These are phyloP conservation scores for Bremia lactucae DNA, from an alignment of 352 stramenopile genomes.

Conservation along the genomic window DNA sequence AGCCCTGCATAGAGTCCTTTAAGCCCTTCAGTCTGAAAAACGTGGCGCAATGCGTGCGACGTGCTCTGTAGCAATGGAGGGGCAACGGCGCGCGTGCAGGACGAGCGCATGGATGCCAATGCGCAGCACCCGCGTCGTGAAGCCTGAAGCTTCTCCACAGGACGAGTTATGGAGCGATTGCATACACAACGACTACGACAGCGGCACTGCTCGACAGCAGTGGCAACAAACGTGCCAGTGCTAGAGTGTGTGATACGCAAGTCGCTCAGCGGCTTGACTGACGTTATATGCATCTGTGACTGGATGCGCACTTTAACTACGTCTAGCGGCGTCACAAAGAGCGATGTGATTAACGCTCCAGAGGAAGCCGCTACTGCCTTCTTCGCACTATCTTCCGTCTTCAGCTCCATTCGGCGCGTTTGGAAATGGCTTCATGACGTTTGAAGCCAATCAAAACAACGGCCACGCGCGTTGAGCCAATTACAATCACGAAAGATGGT, in stretches of 20 bases:
- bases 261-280: conserved; percentile 8
- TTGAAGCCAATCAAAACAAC: conserved; percentile 16
- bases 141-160: conserved; percentile 28
- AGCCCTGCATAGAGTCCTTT: conserved; percentile 82
- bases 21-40: conserved; percentile 73
- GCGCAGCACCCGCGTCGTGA: conserved; percentile 11
- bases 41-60: conserved; percentile 57
- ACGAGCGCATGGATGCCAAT: conserved; percentile 30
- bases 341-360: conserved; percentile 60
- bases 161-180: conserved; percentile 39
- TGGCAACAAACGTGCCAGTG: conserved; percentile 8
- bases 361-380: conserved; percentile 59
- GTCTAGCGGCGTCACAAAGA: conserved; percentile 80
- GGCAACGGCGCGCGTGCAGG: conserved; percentile 27
- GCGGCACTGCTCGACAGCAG: conserved; percentile 28
- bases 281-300: conserved; percentile 38
- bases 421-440: conserved; percentile 1
- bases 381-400: conserved; percentile 38
- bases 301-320: conserved; percentile 78
- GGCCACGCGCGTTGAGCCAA: conserved; percentile 12
- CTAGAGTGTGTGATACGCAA: conserved; percentile 11
- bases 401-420: conserved; percentile 6
- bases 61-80: conserved; percentile 39
- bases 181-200: conserved; percentile 42
- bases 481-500: neutral